phyloP scores from a whole-genome alignment of 2,329 filamentous ascomycete species.

The Orbilia quercus region DNA sequence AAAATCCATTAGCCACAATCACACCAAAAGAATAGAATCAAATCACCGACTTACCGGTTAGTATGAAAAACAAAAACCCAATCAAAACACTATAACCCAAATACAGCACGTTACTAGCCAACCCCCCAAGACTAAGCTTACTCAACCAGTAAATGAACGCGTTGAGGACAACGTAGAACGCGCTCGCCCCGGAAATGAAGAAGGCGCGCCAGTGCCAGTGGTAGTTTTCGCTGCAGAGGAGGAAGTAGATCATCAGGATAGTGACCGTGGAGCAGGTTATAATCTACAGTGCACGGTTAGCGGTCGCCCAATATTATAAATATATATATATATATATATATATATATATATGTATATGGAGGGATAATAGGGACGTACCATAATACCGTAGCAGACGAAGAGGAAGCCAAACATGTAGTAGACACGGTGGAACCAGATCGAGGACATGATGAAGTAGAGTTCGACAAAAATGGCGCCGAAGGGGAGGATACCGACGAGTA shows the following conservation, averaged over 20 bases:
- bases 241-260: constrained; percentile 92
- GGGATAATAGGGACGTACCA: constrained; percentile 65
- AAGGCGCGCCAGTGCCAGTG: constrained; percentile 99
- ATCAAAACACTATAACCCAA: constrained; percentile 91
- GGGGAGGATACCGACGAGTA: constrained; percentile 89
- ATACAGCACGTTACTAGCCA: constrained; percentile 90
- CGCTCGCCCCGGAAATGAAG: constrained; percentile 87
- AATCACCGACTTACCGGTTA: constrained; percentile 78
- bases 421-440: constrained; percentile 97
- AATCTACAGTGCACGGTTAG: constrained; percentile 70
- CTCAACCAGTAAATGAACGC: constrained; percentile 90
- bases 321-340: no score
- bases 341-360: no score
- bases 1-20: constrained; percentile 1
- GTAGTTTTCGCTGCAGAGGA: constrained; percentile 96
- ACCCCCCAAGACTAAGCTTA: constrained; percentile 83
- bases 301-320: constrained; percentile 2
- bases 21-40: not conserved
- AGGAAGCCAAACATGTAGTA: constrained; percentile 99
- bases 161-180: constrained; percentile 90
- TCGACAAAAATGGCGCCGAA: constrained; percentile 98
- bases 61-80: constrained; percentile 89
- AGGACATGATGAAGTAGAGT: constrained; percentile 99
- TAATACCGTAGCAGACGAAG: constrained; percentile 95
- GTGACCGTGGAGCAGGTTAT: constrained; percentile 93